Evolutionary conservation across 2,329 filamentous ascomycete genomes (phyloP), one percentile per base, ranked within the genome.

Genomic region (Alternaria ethzedia): DNA sequence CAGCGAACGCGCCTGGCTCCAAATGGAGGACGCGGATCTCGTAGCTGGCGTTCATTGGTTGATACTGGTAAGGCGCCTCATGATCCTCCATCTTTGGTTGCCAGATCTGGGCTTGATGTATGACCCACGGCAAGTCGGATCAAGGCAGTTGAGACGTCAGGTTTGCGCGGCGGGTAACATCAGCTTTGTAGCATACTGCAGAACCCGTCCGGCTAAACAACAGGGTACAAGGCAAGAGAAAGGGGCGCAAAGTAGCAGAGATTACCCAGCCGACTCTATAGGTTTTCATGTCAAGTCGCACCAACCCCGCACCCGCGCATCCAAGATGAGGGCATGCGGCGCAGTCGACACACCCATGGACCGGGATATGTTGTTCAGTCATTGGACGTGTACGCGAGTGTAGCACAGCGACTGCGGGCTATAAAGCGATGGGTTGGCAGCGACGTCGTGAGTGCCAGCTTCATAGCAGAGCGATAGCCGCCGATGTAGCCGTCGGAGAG

Each of bases 31-130:
- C 17, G 1, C 47, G 47, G 2, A 21, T 21, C 6, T 50, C n/a
- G 0, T 15, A 2, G 4, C 20, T 32, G 0, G 47, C 5, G 6
- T 1, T n/a, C 10, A 50, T 50, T 6, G 26, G 6, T 0, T 21
- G 7, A 25, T 50, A 50, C 4, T 15, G 10, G 17, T 50, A 20
- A 1, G 4, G 0, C 3, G 4, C 5, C 2, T 15, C 23, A 2
- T 8, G 15, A 7, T 20, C 15, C 3, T 20, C 46, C 46, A 49
- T 49, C n/a, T n/a, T 32, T 4, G 1, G 0, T 2, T 9, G 25
- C 23, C 12, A 15, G 12, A 30, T 3, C 2, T 13, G 28, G 2
- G 0, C 2, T 13, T 32, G 30, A 32, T 32, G 3, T 15, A 32
- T 13, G 5, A 3, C 5, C 30, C 6, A 6, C 30, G 30, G 8